Percentiles rank a stretch among this genome's conserved stretches.
Evolutionary conservation across 345 rosid species (phyloP).

Genomic region (Citrus medica): DNA sequence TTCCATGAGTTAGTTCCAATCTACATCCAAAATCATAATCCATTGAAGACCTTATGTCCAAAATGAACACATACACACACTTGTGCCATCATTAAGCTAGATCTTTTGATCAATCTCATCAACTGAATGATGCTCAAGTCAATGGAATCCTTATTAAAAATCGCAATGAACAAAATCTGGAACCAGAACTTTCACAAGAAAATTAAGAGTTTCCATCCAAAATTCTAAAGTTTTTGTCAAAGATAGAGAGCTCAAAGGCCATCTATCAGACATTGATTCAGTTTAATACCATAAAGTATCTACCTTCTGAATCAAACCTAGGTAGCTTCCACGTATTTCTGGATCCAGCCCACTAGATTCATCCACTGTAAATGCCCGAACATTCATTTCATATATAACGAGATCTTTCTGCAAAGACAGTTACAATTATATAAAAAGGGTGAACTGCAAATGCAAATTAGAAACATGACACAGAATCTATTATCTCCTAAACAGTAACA

Average conservation of each 20-base stretch:
- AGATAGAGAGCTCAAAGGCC: neutral
- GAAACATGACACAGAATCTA: constrained; percentile 1
- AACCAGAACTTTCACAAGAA: neutral
- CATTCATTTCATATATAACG: constrained; percentile 92
- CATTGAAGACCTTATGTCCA: neutral
- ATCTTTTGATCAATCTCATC: neutral
- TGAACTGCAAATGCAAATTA: constrained; percentile 16
- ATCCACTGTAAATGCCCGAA: constrained; percentile 91
- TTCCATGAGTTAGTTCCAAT: constrained; percentile 1
- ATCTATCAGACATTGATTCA: neutral
- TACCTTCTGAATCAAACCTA: constrained; percentile 89
- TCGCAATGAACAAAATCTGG: neutral
- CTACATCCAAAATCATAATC: neutral
- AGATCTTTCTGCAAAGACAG: constrained; percentile 75
- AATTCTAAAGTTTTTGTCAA: neutral
- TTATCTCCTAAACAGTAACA: neutral
- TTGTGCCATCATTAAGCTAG: neutral
- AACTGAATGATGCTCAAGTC: neutral
- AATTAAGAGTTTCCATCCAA: neutral
- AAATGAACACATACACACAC: neutral
- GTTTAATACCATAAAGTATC: neutral
- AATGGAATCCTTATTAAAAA: neutral
- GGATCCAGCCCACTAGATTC: constrained; percentile 79
- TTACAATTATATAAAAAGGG: neutral
- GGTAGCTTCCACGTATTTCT: constrained; percentile 66